Conservation (phyloP, 495 filamentous ascomycete genomes). For the Aspergillus kassunensis region DNA sequence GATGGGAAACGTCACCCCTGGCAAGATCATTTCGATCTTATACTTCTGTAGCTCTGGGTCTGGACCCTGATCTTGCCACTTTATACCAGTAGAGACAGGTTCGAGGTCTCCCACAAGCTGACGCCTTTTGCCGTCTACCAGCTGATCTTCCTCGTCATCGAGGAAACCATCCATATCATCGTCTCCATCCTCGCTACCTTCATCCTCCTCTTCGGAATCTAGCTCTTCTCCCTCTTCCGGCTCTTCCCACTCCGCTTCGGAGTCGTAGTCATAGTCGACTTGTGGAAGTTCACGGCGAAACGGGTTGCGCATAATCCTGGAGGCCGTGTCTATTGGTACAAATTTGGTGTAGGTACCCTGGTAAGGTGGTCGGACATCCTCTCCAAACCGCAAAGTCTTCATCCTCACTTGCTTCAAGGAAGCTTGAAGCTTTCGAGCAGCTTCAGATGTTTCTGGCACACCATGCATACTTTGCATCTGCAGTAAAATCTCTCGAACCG, state of each 20-base stretch:
- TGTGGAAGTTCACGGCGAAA: slow-evolving; percentile 58
- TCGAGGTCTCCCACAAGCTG: slow-evolving; percentile 65
- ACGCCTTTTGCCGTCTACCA: slow-evolving; percentile 39
- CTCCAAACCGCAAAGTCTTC: slow-evolving; percentile 75
- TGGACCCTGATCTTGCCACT: slow-evolving; percentile 66
- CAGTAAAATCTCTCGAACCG: slow-evolving; percentile 66
- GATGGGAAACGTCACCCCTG: slow-evolving; percentile 55
- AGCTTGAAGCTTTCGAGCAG: slow-evolving; percentile 35
- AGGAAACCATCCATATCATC: slow-evolving; percentile 54
- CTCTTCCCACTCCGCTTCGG: slow-evolving; percentile 91
- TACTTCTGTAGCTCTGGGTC: slow-evolving; percentile 49
- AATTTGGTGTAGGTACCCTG: slow-evolving; percentile 72
- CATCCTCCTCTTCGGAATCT: slow-evolving; percentile 74
- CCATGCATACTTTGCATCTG: slow-evolving; percentile 41
- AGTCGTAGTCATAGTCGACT: slow-evolving; percentile 92
- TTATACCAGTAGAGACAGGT: slow-evolving; percentile 71
- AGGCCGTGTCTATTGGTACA: slow-evolving; percentile 44
- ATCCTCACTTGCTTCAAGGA: slow-evolving; percentile 60
- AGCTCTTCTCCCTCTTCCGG: slow-evolving; percentile 77
- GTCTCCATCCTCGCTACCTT: slow-evolving; percentile 48
- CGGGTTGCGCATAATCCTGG: slow-evolving; percentile 66
- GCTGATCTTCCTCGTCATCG: slow-evolving; percentile 48
- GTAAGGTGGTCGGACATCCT: slow-evolving; percentile 90
- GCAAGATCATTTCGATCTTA: slow-evolving; percentile 67
- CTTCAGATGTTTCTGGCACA: slow-evolving; percentile 13